Conservation (phyloP, 805 yeast species). For the Dipodascus albidus region DNA sequence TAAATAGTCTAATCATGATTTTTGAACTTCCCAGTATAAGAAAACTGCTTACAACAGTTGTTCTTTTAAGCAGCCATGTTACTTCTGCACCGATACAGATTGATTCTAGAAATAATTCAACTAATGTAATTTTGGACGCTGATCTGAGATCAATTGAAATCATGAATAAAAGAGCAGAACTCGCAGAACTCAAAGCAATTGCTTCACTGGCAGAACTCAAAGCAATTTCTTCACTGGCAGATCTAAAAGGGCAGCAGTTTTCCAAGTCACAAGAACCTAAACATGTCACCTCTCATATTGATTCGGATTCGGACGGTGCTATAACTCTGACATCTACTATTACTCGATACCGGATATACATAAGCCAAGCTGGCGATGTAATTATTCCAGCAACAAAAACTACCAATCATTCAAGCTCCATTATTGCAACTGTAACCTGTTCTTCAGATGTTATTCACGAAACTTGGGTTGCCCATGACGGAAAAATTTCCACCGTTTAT, state of each 20-base stretch:
- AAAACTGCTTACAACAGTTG: not conserved
- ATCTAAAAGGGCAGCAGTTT: too few species aligned
- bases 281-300: not conserved
- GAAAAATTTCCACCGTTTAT: not conserved
- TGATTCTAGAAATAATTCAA: too few species aligned
- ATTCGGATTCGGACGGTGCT: not conserved
- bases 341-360: not conserved
- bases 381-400: not conserved
- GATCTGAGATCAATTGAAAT: too few species aligned
- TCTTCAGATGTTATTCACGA: slow-evolving; percentile 1
- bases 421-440: not conserved
- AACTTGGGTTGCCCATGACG: not conserved
- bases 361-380: not conserved
- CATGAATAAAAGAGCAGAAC: too few species aligned
- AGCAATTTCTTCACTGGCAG: too few species aligned
- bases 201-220: too few species aligned
- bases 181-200: too few species aligned
- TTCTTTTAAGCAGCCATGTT: not conserved
- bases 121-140: not conserved
- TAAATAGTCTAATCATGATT: not conserved
- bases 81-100: not conserved
- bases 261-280: not conserved
- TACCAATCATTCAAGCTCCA: not conserved
- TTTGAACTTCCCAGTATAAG: not conserved
- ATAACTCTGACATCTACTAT: not conserved